phyloP scores from a whole-genome alignment of 495 filamentous ascomycete genomes.

The Penicillium roqueforti region DNA sequence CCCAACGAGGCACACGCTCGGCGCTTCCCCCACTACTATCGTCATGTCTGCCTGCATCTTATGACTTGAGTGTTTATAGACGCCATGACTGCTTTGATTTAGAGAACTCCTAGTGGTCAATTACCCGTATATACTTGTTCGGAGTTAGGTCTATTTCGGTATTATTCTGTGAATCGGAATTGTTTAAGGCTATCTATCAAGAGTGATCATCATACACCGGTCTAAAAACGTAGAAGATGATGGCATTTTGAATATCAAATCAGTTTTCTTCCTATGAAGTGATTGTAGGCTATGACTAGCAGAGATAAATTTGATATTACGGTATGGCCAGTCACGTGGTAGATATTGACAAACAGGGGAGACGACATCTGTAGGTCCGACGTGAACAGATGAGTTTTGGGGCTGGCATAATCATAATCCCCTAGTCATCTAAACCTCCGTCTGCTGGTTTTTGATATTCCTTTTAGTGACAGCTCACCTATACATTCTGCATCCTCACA shows the following conservation, averaged over 20 bases:
- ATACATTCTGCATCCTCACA: not conserved
- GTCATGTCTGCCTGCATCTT: not conserved
- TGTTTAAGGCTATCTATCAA: not conserved
- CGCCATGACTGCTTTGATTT: not conserved
- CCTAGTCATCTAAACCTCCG: constrained; percentile 9
- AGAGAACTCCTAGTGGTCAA: not conserved
- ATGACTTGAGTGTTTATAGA: not conserved
- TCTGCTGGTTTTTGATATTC: not conserved
- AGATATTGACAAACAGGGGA: constrained; percentile 15
- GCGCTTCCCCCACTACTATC: not conserved
- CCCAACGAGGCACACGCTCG: not conserved
- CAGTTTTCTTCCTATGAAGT: not conserved
- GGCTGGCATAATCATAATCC: not conserved
- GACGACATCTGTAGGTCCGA: not conserved
- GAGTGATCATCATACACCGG: not conserved
- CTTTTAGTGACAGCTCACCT: not conserved
- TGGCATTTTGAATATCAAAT: not conserved
- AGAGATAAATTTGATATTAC: too few relatives aligned
- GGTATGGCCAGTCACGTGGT: constrained; percentile 4
- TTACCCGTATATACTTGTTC: not conserved
- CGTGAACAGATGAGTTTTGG: not conserved
- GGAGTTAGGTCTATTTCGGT: not conserved
- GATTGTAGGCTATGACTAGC: not conserved
- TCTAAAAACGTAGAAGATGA: not conserved
- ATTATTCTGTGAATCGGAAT: not conserved